phyloP scores from a whole-genome alignment of 164 flowering plant genomes.

The Litsea cubeba region DNA sequence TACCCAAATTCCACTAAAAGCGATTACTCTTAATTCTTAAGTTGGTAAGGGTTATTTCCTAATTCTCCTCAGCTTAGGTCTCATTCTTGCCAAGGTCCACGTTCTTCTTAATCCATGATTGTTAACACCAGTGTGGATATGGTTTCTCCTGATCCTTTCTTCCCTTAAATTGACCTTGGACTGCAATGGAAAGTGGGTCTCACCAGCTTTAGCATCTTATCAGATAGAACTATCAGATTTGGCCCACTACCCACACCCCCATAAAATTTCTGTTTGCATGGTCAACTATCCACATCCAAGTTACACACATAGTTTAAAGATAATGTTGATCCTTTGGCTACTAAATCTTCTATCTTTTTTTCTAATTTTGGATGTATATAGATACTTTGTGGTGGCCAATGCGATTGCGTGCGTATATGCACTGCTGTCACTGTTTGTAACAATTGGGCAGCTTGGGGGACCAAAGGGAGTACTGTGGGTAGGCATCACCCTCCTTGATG shows the following conservation, averaged over 20 bases:
- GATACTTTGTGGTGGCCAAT: constrained; percentile 39
- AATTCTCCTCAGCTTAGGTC: too few relatives aligned
- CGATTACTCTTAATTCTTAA: too few relatives aligned
- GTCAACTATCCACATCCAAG: background rate
- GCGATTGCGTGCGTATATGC: constrained; percentile 40
- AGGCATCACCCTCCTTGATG: constrained; percentile 24
- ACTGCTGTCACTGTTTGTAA: constrained; percentile 25
- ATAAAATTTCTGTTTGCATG: background rate
- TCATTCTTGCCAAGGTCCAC: too few relatives aligned
- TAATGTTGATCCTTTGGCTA: background rate
- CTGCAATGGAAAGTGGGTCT: background rate
- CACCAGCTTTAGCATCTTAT: background rate
- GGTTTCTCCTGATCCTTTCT: too few relatives aligned
- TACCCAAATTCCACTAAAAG: too few relatives aligned
- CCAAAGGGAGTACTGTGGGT: constrained; percentile 3
- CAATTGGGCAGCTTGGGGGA: constrained; percentile 3
- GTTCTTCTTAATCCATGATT: too few relatives aligned
- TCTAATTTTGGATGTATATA: background rate
- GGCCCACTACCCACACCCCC: background rate
- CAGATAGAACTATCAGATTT: background rate
- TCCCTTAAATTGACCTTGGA: background rate
- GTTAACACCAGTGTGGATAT: too few relatives aligned
- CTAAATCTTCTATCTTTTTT: background rate
- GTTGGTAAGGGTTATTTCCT: too few relatives aligned
- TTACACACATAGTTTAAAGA: too few relatives aligned